Conservation (phyloP, 2,329 filamentous ascomycete genomes). For the Xylariaceae sp. region DNA sequence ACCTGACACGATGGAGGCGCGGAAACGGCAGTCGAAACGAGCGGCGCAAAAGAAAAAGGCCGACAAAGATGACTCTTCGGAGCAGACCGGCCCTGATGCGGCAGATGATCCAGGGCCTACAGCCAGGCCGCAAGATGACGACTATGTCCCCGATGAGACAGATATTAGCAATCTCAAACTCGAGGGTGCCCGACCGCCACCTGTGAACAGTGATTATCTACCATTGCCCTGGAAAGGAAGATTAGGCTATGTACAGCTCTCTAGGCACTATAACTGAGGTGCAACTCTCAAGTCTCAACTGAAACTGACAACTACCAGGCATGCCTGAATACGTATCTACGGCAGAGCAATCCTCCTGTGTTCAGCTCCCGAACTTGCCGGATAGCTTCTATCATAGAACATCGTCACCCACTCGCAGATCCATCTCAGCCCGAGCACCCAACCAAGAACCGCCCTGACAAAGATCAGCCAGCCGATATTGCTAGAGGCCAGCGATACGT, state of each 20-base stretch:
- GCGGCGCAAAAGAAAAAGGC: background rate
- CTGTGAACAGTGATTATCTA: constrained; percentile 77
- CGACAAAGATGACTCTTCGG: background rate
- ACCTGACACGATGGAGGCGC: constrained; percentile 3
- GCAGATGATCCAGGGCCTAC: background rate
- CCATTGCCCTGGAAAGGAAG: constrained; percentile 89
- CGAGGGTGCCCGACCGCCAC: constrained; percentile 57
- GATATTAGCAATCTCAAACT: constrained; percentile 19
- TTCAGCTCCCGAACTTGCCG: constrained; percentile 91
- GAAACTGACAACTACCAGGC: constrained; percentile 47
- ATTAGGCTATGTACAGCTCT: constrained; percentile 71
- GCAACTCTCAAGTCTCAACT: no score
- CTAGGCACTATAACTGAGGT: constrained; percentile 5
- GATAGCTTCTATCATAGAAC: constrained; percentile 84
- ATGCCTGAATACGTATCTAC: constrained; percentile 88
- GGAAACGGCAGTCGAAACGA: background rate
- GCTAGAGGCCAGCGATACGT: constrained; percentile 69
- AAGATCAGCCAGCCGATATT: constrained; percentile 61
- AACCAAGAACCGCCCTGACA: constrained; percentile 83
- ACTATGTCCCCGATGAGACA: constrained; percentile 14
- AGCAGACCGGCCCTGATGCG: background rate
- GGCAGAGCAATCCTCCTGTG: constrained; percentile 74
- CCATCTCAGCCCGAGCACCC: constrained; percentile 73
- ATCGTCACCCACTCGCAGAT: constrained; percentile 76
- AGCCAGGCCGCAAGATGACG: constrained; percentile 7